Evolutionary conservation across 2,329 filamentous ascomycete genomes (phyloP), one percentile per base, ranked within the genome.

Genomic region (Claviceps citrina): DNA sequence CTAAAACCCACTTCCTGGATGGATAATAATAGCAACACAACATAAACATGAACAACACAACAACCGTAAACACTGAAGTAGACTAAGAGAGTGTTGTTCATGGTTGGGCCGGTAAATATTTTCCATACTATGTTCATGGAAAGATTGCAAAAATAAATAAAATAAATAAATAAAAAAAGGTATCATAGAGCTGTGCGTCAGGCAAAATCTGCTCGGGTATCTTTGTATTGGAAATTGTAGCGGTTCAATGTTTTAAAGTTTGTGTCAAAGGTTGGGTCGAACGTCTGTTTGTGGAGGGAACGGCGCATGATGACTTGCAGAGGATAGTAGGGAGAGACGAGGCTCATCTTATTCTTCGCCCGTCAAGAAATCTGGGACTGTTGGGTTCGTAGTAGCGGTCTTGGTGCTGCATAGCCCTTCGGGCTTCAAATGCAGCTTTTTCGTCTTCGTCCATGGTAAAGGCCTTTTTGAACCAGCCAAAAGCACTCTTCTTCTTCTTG

Each of bases 391-490:
- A 70, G 45, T 75, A 76, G 2, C 58, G 57, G 42, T 68, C 66
- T 0, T 54, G 56, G 5, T 58, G 54, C 15, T 67, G 60, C 49
- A 65, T 63, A 7, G 63, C 61, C 51, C 63, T 70, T 42, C 68
- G 66, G 34, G 68, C 67, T 51, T 78, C 73, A 46, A 76, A 80
- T 8, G 68, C 67, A 7, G 66, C 64, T 39, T 67, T 68, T 54
- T 80, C 76, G 36, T 78, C 73, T 18, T 80, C 76, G 44, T 77
- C 74, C 20, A 80, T 57, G 26, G 70, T 71, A 39, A 80, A 80
- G 1, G 75, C 75, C 59, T 80, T 79, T 56, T 78, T 79, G 41
- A 80, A 55, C 76, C 76, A 80, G 2, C 75, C 76, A 50, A 80
- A 78, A 1, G 74, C 73, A 49, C 76, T 78, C 46, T 73, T 68